A percentile compares a stretch with the other conserved stretches of the same genome.
Conservation (phyloP, 2,329 filamentous ascomycete species). For the Fusarium cicatricum region DNA sequence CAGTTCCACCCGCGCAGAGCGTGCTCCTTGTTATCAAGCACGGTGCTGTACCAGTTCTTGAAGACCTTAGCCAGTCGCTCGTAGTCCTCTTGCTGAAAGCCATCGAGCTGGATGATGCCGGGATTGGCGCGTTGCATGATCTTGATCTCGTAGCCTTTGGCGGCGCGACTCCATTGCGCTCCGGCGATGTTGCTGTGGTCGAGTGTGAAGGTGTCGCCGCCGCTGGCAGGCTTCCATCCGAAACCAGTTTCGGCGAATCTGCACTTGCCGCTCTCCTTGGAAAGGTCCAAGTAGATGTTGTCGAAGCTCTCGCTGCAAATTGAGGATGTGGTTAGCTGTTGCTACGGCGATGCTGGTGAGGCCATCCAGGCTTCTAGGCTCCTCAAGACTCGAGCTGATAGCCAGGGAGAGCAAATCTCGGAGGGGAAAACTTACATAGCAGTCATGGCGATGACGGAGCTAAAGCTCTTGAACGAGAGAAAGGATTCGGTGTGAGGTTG, state of each 20-base stretch:
- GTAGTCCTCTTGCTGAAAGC: constrained; percentile 93
- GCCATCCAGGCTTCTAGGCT: background rate
- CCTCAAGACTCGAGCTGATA: background rate
- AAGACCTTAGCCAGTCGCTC: constrained; percentile 92
- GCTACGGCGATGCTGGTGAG: constrained; percentile 12
- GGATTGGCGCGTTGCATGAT: constrained; percentile 80
- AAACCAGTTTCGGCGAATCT: constrained; percentile 93
- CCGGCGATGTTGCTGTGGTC: constrained; percentile 84
- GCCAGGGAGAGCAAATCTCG: background rate
- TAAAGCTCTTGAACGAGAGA: constrained; percentile 4
- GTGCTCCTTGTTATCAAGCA: constrained; percentile 91
- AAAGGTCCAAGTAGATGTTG: constrained; percentile 95
- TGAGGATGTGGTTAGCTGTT: constrained; percentile 25
- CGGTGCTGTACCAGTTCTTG: constrained; percentile 98
- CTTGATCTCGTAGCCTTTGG: constrained; percentile 93
- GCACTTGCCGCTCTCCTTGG: constrained; percentile 90
- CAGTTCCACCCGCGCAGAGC: constrained; percentile 98
- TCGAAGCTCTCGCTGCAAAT: constrained; percentile 84
- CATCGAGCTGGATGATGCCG: constrained; percentile 91
- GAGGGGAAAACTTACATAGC: constrained; percentile 48
- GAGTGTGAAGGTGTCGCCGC: constrained; percentile 92
- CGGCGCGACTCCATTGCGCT: constrained; percentile 94
- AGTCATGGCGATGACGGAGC: constrained; percentile 44
- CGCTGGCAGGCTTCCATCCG: constrained; percentile 90
- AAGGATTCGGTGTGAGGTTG: background rate